Evolutionary conservation across 2,329 filamentous ascomycete species (phyloP), one percentile per base, ranked within the genome.

Genomic region (Fulvia fulva): DNA sequence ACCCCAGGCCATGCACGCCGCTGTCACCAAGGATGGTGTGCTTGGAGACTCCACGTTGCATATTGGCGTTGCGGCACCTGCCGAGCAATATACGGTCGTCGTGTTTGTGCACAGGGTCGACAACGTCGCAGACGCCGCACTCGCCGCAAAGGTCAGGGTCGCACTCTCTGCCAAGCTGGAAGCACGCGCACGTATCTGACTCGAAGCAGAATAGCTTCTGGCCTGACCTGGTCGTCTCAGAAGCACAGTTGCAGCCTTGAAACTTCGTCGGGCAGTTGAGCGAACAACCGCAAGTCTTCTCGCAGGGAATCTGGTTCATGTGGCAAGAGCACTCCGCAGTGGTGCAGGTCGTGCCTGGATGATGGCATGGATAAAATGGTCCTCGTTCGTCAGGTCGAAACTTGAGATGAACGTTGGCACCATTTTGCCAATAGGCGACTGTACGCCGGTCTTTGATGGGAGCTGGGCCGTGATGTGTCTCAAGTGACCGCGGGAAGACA

Each of bases 121-220:
- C 81, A 1, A 88, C 81, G 58, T 89, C 84, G 11, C 77, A 70
- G 0, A 87, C 88, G 26, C 89, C 89, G 65, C 90, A 94, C 8
- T 77, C 79, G 16, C 80, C 80, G 67, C 90, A 95, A 12, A 93
- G 78, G 58, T 88, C 84, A 1, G 89, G 85, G 66, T 94, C 90
- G 68, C 90, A 95, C 74, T 95, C 90, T 41, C 90, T 83, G 64
- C 89, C 88, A 53, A 90, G 79, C 66, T 83, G 80, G 21, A 85
- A 78, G 67, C 90, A 95, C 14, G 88, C 86, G 69, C 90, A 94
- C 3, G 65, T 67, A 5, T 68, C 65, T 11, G 71, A 70, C n/a
- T 70, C 61, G 43, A 70, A 75, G 57, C 73, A 75, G 14, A 70
- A 81, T n/a, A 59, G 59, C 22, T 61, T 65, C 16, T 62, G 58